These are phyloP conservation scores for Coemansia sp. DNA, from an alignment of 192 early-diverging fungal genomes.

Conservation along the genomic window DNA sequence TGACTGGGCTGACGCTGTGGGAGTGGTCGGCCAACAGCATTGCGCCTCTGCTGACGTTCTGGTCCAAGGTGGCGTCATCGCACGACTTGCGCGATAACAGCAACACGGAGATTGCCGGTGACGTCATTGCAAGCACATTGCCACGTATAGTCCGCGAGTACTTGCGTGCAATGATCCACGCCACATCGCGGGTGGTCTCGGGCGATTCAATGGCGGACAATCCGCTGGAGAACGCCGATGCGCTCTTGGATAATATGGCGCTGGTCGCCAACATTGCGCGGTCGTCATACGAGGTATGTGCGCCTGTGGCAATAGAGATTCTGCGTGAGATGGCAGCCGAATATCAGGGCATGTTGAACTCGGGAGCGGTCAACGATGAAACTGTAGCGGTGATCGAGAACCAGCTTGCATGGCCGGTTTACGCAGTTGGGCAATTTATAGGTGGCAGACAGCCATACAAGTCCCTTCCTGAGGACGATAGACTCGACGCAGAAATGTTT, in stretches of 20 bases:
- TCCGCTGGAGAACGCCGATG: slow-evolving; percentile 56
- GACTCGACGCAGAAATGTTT: slow-evolving; percentile 73
- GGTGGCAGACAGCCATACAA: slow-evolving; percentile 73
- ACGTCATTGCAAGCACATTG: slow-evolving; percentile 37
- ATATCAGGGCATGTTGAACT: slow-evolving; percentile 57
- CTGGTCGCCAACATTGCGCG: slow-evolving; percentile 69
- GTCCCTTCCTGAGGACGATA: slow-evolving; percentile 77
- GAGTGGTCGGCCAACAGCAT: slow-evolving; percentile 76
- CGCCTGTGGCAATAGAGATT: slow-evolving; percentile 49
- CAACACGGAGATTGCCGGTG: slow-evolving; percentile 30
- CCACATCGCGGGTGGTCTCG: slow-evolving; percentile 26
- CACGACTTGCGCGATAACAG: slow-evolving; percentile 45
- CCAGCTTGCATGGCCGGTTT: slow-evolving; percentile 80
- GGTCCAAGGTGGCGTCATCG: slow-evolving; percentile 76
- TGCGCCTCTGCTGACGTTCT: slow-evolving; percentile 77
- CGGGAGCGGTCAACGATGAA: slow-evolving; percentile 46
- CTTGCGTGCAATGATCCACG: slow-evolving; percentile 48
- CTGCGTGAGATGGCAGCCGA: slow-evolving; percentile 63
- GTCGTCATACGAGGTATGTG: slow-evolving; percentile 64
- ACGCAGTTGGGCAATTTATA: slow-evolving; percentile 69
- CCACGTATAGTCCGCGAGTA: slow-evolving; percentile 55
- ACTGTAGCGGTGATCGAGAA: slow-evolving; percentile 55
- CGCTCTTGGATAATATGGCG: slow-evolving; percentile 65
- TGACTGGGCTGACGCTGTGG: slow-evolving; percentile 44
- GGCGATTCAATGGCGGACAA: slow-evolving; percentile 34